Conservation (phyloP, 75 land plant species). For the Chamaecyparis obtusa region DNA sequence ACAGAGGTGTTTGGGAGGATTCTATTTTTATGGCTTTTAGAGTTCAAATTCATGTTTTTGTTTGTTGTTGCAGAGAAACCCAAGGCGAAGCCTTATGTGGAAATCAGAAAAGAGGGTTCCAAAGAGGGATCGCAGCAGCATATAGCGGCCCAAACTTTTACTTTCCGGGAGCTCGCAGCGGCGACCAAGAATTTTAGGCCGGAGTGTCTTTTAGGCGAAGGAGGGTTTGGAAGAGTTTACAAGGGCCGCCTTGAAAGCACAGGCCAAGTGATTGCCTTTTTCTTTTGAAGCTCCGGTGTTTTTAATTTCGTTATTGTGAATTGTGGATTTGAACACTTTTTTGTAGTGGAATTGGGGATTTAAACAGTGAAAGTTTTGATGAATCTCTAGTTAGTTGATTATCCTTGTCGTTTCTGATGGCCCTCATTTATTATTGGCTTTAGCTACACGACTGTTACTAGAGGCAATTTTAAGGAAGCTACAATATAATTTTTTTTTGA, state of each 20-base stretch:
- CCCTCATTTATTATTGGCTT: neutral
- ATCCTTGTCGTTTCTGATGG: neutral
- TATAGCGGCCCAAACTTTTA: constrained; percentile 50
- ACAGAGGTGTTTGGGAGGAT: neutral
- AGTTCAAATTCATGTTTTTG: neutral
- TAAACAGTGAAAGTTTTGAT: neutral
- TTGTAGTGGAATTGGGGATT: neutral
- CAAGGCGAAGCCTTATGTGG: constrained; percentile 12
- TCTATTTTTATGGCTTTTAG: neutral
- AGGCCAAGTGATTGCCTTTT: constrained; percentile 27
- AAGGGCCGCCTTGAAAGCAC: constrained; percentile 37
- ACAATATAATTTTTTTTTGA: neutral
- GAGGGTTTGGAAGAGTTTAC: constrained; percentile 49
- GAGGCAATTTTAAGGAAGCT: neutral
- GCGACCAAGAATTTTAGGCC: constrained; percentile 48
- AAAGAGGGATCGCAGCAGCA: constrained; percentile 34
- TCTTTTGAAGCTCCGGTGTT: neutral
- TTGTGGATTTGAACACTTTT: neutral
- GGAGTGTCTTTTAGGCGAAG: constrained; percentile 45
- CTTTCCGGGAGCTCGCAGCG: constrained; percentile 47
- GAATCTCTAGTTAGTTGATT: neutral
- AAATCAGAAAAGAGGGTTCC: constrained; percentile 13
- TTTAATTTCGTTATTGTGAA: neutral
- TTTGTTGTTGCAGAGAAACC: constrained; percentile 19
- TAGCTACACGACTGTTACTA: neutral